Conservation (phyloP, 306 rosid species). For the Hippophae rhamnoides region DNA sequence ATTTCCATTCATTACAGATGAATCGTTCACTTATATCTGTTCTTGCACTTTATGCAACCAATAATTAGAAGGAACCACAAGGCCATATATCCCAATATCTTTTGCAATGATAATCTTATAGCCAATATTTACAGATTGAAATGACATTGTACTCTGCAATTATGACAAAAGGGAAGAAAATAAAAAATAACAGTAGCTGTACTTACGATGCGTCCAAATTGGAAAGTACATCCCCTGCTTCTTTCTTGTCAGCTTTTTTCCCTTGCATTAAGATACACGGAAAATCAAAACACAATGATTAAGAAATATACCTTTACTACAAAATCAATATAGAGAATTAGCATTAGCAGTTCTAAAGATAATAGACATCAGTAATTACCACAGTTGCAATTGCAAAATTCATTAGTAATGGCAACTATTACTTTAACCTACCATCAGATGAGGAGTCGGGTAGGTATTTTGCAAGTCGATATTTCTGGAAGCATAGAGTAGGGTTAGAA, state of each 20-base stretch:
- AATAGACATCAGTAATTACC: not conserved
- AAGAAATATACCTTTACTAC: not conserved
- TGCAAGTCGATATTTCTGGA: conserved; percentile 95
- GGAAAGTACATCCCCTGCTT: conserved; percentile 66
- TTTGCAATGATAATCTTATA: too few relatives aligned
- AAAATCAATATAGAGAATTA: conserved; percentile 6
- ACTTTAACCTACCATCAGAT: conserved; percentile 67
- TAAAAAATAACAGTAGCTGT: conserved; percentile 9
- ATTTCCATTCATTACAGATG: not conserved
- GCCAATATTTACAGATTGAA: not conserved
- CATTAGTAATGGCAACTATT: conserved; percentile 10
- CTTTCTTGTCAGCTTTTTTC: conserved; percentile 84
- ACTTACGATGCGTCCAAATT: conserved; percentile 89
- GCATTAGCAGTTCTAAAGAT: not conserved
- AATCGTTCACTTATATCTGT: not conserved
- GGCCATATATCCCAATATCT: too few relatives aligned
- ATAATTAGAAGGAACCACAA: not conserved
- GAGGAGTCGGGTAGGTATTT: conserved; percentile 81
- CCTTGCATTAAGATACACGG: conserved; percentile 50
- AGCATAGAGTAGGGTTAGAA: conserved; percentile 24
- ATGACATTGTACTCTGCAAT: conserved; percentile 5
- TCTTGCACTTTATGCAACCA: conserved; percentile 6
- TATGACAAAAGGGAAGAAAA: conserved; percentile 15
- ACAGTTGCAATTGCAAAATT: conserved; percentile 5
- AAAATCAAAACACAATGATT: conserved; percentile 21